Evolutionary conservation across 768 basidiomycete genomes (phyloP).

Genomic region (Lentinula sp.): DNA sequence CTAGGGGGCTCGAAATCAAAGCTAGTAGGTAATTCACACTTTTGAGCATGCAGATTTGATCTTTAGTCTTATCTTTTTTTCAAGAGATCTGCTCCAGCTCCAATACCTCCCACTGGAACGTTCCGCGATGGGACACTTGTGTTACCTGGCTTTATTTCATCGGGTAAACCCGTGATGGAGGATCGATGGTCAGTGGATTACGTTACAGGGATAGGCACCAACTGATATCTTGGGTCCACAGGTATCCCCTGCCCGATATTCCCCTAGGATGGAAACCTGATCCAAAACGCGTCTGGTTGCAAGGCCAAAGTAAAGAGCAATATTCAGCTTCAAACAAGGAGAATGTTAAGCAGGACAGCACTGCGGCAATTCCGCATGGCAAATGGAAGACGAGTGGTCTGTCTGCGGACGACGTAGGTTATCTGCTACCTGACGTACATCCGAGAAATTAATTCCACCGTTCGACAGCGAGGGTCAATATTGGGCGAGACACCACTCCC

Average conservation of each 20-base stretch:
- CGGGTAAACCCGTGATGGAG: slow-evolving; percentile 60
- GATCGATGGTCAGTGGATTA: slow-evolving; percentile 53
- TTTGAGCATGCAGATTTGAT: background rate
- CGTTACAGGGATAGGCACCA: background rate
- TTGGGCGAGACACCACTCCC: slow-evolving; percentile 79
- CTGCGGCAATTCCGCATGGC: slow-evolving; percentile 25
- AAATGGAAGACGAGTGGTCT: slow-evolving; percentile 52
- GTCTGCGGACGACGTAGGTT: slow-evolving; percentile 68
- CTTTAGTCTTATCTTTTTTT: slow-evolving; percentile 16
- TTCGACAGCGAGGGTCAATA: slow-evolving; percentile 64
- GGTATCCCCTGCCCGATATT: slow-evolving; percentile 81
- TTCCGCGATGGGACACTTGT: slow-evolving; percentile 78
- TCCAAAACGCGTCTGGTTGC: slow-evolving; percentile 69
- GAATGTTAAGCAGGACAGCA: slow-evolving; percentile 21
- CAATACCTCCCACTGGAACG: slow-evolving; percentile 17
- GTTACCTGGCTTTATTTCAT: slow-evolving; percentile 69
- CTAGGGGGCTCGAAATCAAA: slow-evolving; percentile 35
- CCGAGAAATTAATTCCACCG: background rate
- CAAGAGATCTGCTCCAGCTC: slow-evolving; percentile 27
- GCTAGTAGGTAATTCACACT: slow-evolving; percentile 6
- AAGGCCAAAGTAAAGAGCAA: slow-evolving; percentile 21
- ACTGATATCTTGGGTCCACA: slow-evolving; percentile 20
- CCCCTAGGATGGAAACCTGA: slow-evolving; percentile 84
- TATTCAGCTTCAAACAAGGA: slow-evolving; percentile 27
- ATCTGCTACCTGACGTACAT: background rate